Base-by-base conservation (phyloP, 2,329 filamentous ascomycete genomes). In the Sporothrix brasiliensis region DNA sequence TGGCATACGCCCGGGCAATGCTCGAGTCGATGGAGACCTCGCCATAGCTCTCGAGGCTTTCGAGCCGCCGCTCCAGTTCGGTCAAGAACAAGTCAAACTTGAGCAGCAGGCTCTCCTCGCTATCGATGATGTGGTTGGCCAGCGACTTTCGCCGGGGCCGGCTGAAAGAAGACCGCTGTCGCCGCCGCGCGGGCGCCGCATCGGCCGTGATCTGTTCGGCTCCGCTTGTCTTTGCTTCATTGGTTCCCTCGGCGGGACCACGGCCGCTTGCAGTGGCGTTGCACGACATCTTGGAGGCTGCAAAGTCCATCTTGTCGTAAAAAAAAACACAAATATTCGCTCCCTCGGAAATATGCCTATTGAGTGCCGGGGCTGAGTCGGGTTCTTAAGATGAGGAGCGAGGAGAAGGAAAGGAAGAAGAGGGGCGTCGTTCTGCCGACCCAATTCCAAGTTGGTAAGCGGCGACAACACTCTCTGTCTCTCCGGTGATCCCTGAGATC, bases 31-130 rank as follows among this genome's bases (percentile, higher is more conserved):
- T 86, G 73, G 91, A 91, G 71, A 93, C 81, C 77, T 96, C 92
- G 73, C 92, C 90, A 77, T 97, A 97, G 73, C 88, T 89, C 80
- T 99, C 95, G 61, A 98, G 86, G 79, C 93, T 91, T 77, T 96
- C 93, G 61, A 99, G 84, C 69, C 94, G 89, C 74, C 91, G 87
- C 80, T 96, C 94, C 56, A 99, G 85, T 78, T 98, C 93, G 52
- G 90, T 86, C 69, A 99, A 85, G 79, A 96, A 95, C 67, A 91
- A 81, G 77, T 95, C 92, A 67, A 95, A 87, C 82, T 86, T 89
- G 68, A 90, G 81, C 69, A 90, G 76, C 44, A 90, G 78, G 27
- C 84, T 82, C 75, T 90, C 88, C 74, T 90, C 88, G 50, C 85
- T 84, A 54, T 90, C 88, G 81, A 89, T 86, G 73, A 87, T 84